Percentiles rank a stretch among this genome's conserved stretches.
Conservation (phyloP, 2,329 filamentous ascomycete species). For the Emergomyces orientalis region DNA sequence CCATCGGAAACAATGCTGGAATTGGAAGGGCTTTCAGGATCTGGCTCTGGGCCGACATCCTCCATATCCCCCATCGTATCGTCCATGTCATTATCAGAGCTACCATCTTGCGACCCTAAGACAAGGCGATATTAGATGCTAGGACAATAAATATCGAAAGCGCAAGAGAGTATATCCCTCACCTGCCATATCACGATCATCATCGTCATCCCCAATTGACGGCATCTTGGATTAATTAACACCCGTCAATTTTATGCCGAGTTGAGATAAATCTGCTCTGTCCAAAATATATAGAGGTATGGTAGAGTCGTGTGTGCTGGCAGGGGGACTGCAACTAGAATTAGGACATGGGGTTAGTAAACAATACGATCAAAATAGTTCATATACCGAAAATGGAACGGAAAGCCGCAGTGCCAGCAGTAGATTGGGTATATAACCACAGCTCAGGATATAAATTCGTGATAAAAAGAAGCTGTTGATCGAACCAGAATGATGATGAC, state of each 20-base stretch:
- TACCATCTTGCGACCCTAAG: conserved; percentile 41
- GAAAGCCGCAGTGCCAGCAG: background rate
- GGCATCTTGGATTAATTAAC: conserved; percentile 18
- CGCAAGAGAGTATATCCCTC: conserved; percentile 9
- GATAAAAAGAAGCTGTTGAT: background rate
- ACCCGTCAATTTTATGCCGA: background rate
- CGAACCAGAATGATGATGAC: background rate
- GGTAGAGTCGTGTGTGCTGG: no score
- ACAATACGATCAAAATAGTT: background rate
- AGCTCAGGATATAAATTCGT: no score
- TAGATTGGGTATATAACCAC: background rate
- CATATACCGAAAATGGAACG: background rate
- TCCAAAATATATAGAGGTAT: background rate
- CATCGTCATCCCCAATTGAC: conserved; percentile 32
- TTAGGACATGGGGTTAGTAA: background rate
- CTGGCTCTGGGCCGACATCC: conserved; percentile 25
- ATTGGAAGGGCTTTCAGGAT: conserved; percentile 29
- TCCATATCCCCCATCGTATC: conserved; percentile 37
- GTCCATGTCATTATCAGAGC: conserved; percentile 41
- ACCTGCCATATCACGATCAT: conserved; percentile 36
- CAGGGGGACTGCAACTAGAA: background rate
- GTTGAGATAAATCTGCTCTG: background rate
- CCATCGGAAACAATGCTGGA: conserved; percentile 29
- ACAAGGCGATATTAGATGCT: conserved; percentile 5
- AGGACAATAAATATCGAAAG: background rate